Evolutionary conservation across 1,284 basidiomycete species (phyloP), one percentile per base, ranked within the genome.

Genomic region (Polyporus tsugae): DNA sequence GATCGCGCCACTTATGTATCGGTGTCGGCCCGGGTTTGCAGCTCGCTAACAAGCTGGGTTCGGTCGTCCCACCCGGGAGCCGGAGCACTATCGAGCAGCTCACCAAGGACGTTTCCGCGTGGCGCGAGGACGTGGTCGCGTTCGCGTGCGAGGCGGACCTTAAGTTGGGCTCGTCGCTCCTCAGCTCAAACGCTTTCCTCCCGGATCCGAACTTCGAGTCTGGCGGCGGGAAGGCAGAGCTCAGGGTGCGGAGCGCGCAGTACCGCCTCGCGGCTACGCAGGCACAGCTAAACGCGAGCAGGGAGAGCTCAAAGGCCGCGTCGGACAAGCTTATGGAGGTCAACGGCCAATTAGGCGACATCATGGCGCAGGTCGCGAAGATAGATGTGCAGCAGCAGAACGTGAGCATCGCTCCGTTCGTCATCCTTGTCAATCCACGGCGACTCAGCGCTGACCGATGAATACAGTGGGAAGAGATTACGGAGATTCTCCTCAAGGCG

Each of bases 281-380:
- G 35, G 63, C 67, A 4, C 63, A 68, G 38, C 60, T 68, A 11
- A 65, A 64, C 38, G 63, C 67, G 39, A 65, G 67, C 46, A 42
- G 63, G 22, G 67, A 68, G 42, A 46, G 39, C 29, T 62, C 63
- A 0, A 42, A 44, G 38, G 67, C 63, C 3, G 67, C 67, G 13
- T 35, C 64, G 38, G 67, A 62, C 33, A 65, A 62, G 63, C 55
- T 68, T 22, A 52, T 62, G 44, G 63, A 65, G 38, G 63, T 65
- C 29, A 68, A 44, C 19, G 55, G 46, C 6, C 39, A 68, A 3
- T 44, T 68, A 19, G 67, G 67, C 3, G 60, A 65, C 29, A 65
- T 68, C 35, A 46, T 65, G 17, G 67, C 53, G 15, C 44, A 68
- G 29, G 38, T 65, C 13, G 67, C 67, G 19, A 42, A 36, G 7